Percentiles rank a stretch among this genome's conserved stretches.
Conservation (phyloP, 192 early-diverging fungal species). For the Backusella psychrophila region DNA sequence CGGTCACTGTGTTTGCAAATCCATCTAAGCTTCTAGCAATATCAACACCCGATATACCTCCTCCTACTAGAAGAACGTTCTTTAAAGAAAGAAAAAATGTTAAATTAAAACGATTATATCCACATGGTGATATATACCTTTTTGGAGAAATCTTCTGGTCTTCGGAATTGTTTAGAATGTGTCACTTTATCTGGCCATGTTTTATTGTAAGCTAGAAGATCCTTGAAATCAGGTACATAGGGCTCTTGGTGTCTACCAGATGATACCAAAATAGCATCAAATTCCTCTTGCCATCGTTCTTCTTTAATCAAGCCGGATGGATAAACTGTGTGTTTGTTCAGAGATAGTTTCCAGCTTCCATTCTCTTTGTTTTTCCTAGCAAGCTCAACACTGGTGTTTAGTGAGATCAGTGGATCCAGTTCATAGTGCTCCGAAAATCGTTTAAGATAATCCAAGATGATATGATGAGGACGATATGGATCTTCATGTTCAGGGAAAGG, state of each 20-base stretch:
- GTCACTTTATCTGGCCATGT: slow-evolving; percentile 19
- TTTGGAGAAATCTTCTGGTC: slow-evolving; percentile 1
- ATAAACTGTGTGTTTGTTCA: background rate
- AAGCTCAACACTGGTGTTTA: slow-evolving; percentile 18
- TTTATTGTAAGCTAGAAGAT: slow-evolving; percentile 10
- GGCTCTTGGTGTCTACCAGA: slow-evolving; percentile 19
- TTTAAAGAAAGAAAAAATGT: background rate
- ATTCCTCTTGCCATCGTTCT: background rate
- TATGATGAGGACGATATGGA: background rate
- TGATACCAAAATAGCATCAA: slow-evolving; percentile 21
- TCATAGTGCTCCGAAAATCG: slow-evolving; percentile 7
- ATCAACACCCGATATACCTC: slow-evolving; percentile 18
- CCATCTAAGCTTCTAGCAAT: slow-evolving; percentile 5
- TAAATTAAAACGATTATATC: background rate
- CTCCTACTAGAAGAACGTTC: slow-evolving; percentile 20
- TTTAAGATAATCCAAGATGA: slow-evolving; percentile 10
- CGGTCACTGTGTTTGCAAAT: slow-evolving; percentile 6
- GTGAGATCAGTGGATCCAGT: slow-evolving; percentile 16
- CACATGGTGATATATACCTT: slow-evolving; percentile 9
- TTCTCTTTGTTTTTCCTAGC: slow-evolving; percentile 8
- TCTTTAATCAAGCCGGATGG: background rate
- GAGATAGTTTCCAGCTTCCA: background rate
- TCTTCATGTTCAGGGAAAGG: background rate
- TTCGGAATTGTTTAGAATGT: slow-evolving; percentile 26
- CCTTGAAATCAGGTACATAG: slow-evolving; percentile 10